Conservation (phyloP, 768 basidiomycete genomes). For the Calocera viscosa region DNA sequence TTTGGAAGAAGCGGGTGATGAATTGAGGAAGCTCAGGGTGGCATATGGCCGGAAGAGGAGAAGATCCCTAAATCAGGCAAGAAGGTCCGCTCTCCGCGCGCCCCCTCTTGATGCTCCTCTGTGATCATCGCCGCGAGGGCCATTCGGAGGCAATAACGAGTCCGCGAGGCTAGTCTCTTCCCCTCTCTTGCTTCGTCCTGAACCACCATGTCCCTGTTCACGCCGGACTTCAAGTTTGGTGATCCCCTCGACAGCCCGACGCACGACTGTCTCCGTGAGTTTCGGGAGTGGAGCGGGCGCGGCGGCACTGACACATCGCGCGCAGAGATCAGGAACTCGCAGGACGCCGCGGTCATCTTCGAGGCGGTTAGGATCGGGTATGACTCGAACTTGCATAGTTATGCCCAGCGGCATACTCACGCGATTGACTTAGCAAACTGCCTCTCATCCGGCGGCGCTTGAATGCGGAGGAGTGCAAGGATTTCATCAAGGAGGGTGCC, state of each 20-base stretch:
- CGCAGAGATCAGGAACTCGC: conserved; percentile 64
- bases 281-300: neutral
- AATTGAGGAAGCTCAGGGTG: neutral
- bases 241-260: neutral
- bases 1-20: neutral
- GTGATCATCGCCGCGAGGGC: neutral
- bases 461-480: conserved; percentile 47
- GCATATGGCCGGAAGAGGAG: neutral
- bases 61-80: neutral
- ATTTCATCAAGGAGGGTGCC: conserved; percentile 56
- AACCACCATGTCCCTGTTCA: conserved; percentile 5
- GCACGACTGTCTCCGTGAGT: neutral
- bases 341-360: conserved; percentile 61
- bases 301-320: neutral
- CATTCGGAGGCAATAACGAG: conserved; percentile 5
- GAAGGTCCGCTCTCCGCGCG: conserved; percentile 1
- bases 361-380: conserved; percentile 52
- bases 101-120: neutral
- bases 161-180: neutral
- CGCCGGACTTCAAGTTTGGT: neutral
- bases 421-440: conserved; percentile 34
- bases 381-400: neutral
- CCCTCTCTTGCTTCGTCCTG: neutral
- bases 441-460: conserved; percentile 64
- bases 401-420: neutral